Conservation (phyloP, 345 rosid genomes). For the Camelina laxa region DNA sequence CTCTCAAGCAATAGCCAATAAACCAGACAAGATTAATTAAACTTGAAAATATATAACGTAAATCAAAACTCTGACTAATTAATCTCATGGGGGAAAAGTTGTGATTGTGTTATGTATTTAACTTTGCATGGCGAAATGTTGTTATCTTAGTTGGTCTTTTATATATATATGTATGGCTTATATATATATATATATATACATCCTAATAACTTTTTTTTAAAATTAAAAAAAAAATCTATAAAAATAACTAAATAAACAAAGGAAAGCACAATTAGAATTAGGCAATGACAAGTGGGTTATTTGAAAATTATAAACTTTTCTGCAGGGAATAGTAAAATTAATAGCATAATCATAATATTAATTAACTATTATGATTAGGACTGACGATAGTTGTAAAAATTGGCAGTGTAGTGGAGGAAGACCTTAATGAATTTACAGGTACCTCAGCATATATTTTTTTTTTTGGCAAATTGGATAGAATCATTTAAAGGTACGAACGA, state of each 20-base stretch:
- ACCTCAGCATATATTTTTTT: slow-evolving; percentile 45
- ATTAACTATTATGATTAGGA: slow-evolving; percentile 15
- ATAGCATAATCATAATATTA: neutral
- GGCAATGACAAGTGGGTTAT: slow-evolving; percentile 23
- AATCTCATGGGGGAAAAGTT: neutral
- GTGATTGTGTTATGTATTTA: slow-evolving; percentile 4
- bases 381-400: slow-evolving; percentile 42
- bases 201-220: neutral
- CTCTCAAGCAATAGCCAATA: slow-evolving; percentile 7
- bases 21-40: slow-evolving; percentile 1
- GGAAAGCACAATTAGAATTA: neutral
- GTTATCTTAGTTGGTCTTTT: slow-evolving; percentile 4
- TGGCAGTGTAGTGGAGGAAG: slow-evolving; percentile 51
- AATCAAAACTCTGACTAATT: neutral
- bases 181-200: no score
- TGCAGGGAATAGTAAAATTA: slow-evolving; percentile 12
- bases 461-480: slow-evolving; percentile 20
- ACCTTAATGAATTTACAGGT: slow-evolving; percentile 44
- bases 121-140: neutral
- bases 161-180: neutral
- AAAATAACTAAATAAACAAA: neutral
- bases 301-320: slow-evolving; percentile 10
- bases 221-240: neutral
- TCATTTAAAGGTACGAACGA: slow-evolving; percentile 6
- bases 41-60: neutral